phyloP scores from a whole-genome alignment of 352 stramenopile genomes.

The Thalassiosira sp. region DNA sequence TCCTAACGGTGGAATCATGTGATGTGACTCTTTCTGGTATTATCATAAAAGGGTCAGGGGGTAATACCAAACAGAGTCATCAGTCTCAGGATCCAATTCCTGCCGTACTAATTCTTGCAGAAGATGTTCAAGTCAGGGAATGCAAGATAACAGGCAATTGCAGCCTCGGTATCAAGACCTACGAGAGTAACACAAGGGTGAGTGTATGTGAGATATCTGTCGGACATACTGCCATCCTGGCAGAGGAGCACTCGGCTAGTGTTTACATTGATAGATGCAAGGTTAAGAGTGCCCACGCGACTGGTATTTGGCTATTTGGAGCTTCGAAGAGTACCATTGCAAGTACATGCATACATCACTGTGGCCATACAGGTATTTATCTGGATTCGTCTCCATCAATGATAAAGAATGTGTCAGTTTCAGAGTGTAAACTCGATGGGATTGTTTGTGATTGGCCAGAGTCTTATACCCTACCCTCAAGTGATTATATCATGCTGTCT shows the following conservation, averaged over 20 bases:
- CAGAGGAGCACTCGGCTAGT: not conserved
- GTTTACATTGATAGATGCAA: conserved; percentile 1
- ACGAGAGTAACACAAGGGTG: not conserved
- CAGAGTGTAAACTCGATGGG: not conserved
- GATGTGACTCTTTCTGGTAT: not conserved
- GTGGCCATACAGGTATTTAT: not conserved
- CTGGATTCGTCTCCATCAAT: not conserved
- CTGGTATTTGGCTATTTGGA: not conserved
- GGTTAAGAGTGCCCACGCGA: not conserved
- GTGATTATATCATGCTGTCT: not conserved
- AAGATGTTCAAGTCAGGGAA: not conserved
- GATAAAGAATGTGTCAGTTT: not conserved
- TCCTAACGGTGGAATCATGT: not conserved
- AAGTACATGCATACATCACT: not conserved
- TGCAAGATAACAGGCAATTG: not conserved
- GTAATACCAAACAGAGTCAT: not conserved
- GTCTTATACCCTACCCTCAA: not conserved
- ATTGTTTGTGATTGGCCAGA: conserved; percentile 2
- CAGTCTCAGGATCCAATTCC: not conserved
- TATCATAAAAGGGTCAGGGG: not conserved
- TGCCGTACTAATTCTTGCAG: not conserved
- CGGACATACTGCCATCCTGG: not conserved
- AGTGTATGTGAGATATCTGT: not conserved
- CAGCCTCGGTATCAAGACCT: not conserved
- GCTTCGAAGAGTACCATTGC: not conserved